These are phyloP conservation scores for Saccharomycopsis oosterbeekiorum DNA, from an alignment of 805 yeast species.

Conservation along the genomic window DNA sequence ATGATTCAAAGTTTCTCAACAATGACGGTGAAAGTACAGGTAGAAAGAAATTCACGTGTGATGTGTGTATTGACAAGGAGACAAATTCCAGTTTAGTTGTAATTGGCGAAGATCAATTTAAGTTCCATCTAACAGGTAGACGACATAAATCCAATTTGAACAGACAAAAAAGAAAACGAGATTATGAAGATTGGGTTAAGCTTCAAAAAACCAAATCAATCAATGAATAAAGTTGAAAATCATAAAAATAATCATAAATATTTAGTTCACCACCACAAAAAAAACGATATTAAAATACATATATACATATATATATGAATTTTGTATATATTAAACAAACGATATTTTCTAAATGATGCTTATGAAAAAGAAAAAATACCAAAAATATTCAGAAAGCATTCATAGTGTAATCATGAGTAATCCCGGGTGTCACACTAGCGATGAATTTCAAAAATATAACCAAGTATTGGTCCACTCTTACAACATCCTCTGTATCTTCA, in stretches of 20 bases:
- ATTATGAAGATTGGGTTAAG: conserved; percentile 37
- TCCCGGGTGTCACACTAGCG: conserved; percentile 95
- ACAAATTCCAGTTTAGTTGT: conserved; percentile 45
- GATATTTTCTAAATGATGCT: not conserved
- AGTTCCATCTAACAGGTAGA: conserved; percentile 55
- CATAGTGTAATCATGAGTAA: conserved; percentile 98
- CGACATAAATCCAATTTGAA: conserved; percentile 51
- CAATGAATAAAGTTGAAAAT: not conserved
- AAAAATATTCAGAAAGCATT: conserved; percentile 51
- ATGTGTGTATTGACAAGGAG: conserved; percentile 47
- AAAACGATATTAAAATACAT: not conserved
- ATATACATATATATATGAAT: not conserved
- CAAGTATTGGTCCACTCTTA: conserved; percentile 86
- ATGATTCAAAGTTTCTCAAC: not conserved
- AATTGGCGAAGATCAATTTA: conserved; percentile 67
- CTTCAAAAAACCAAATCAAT: not conserved
- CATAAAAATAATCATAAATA: not conserved
- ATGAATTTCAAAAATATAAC: conserved; percentile 87
- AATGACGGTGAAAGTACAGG: not conserved
- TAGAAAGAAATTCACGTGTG: conserved; percentile 51
- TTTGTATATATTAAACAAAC: not conserved
- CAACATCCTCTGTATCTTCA: conserved; percentile 32
- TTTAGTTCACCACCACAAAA: not conserved
- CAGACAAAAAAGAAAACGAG: conserved; percentile 40
- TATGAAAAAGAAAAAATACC: not conserved